Base-by-base conservation (phyloP, 2,329 filamentous ascomycete species). In the Pseudocercospora vitis region DNA sequence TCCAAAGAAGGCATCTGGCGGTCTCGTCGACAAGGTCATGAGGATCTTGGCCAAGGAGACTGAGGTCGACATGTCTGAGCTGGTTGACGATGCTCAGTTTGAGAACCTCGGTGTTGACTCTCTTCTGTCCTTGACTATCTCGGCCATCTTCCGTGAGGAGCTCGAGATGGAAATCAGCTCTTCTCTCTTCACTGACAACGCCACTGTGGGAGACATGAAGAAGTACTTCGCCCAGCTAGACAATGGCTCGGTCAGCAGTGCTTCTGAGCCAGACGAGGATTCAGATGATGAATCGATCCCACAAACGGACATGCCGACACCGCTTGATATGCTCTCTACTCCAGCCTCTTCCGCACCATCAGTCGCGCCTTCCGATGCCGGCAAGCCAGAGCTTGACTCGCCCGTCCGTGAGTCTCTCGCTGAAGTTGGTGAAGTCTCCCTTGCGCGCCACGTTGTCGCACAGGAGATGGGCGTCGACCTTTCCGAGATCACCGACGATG, bases 21-120 rank as follows among this genome's bases (percentile, higher is more conserved):
- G 64, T 37, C 78, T 73, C 64, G 76, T 66, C 68, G 79, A 62
- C 55, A 75, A 76, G 58, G 78, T 88, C 42, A 83, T 86, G 68
- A 78, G 81, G 50, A 87, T 85, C 52, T 83, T 89, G 57, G 82
- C 85, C n/a, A 76, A 79, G 31, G 86, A 89, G 68, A 81, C 81
- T 44, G 81, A 82, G 56, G 75, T 85, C 16, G 78, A 81, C 48
- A 75, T 79, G 63, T 74, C 75, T 16, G 81, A 85, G 64, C 76
- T 85, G 48, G 78, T 81, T 9, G 80, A 84, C 49, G 79, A 81
- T 49, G 76, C 81, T 48, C 78, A 80, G 46, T 84, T 84, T 60
- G 80, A 82, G 60, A 82, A 84, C 62, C 77, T 84, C 19, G 81
- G 81, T 55, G 81, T 84, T 26, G 81, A 84, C 68, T 84, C 81